Evolutionary conservation across 2,329 filamentous ascomycete species (phyloP), one percentile per base, ranked within the genome.

Genomic region (Juglanconis sp.): DNA sequence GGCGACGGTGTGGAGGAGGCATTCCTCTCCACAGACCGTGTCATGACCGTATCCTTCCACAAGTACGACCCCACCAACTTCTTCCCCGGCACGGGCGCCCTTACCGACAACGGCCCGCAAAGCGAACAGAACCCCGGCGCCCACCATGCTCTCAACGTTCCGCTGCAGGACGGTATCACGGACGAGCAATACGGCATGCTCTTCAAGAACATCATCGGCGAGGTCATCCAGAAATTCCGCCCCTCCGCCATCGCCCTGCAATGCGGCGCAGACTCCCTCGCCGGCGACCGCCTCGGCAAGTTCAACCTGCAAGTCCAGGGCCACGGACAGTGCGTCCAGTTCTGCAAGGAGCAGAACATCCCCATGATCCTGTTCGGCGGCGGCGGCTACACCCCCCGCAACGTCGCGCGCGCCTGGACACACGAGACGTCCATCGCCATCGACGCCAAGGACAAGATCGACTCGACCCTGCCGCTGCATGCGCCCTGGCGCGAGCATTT

Each of bases 271-370:
- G 95, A 99, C 79, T 96, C 91, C 46, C 83, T 99, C 0, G 94
- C 93, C 44, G 94, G 95, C 64, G 95, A 99, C 75, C 85, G 95
- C 30, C 85, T 99, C 0, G 95, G 95, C 53, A 89, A 92, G 65
- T 99, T 99, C 82, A 99, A 98, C 72, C 86, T 99, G 62, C 96
- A 96, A 73, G 95, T 99, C 62, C 88, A 92, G 72, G 94, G 93
- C 13, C 95, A 99, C 75, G 94, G 92, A 56, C 88, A 89, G 65
- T 99, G 95, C 73, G 91, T 97, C 61, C 86, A 88, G 53, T 97
- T 89, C 69, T 92, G 93, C 74, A 98, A 98, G 74, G 85, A 81
- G 51, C 86, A 92, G 64, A 81, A 84, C 6, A 79, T 96, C 1
- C 95, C 95, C 3, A 82, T 98, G 63, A 87, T 99, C 53, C 85